Evolutionary conservation across 306 rosid genomes (phyloP), one percentile per base, ranked within the genome.

Genomic region (Pterocarpus santalinus): DNA sequence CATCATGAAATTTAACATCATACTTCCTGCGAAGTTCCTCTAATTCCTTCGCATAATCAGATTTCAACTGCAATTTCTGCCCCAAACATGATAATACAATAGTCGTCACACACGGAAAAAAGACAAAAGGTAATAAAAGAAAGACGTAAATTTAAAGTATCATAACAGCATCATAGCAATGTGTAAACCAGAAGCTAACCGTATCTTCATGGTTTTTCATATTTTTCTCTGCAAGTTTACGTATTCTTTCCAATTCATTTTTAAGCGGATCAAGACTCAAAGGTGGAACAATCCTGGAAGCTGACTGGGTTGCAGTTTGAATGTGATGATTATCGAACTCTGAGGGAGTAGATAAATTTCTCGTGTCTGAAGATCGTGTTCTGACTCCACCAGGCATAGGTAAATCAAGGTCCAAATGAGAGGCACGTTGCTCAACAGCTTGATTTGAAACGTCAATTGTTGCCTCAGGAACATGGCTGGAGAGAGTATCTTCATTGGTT

Each of bases 11-110:
- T 77, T 83, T 88, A 51, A 55, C 49, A 6, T 86, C 95, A 76
- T 87, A 95, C 86, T 91, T 90, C 70, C 67, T 81, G 44, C 44
- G 88, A 82, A 92, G 79, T 86, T 91, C 90, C 79, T 85, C 93
- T 0, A 87, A 17, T 76, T 93, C 95, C 86, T 90, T 93, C 55
- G 86, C 93, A 62, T 82, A 81, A 62, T 89, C 94, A 67, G 77
- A 39, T 69, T 83, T 80, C 84, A 90, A 71, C 74, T 47, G 90
- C 84, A 81, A 80, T 76, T 81, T 93, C 99, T 95, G 97, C 86
- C 72, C 78, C 73, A 72, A 74, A 72, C 71, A 58, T 81, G 77
- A 68, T 68, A 68, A 66, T 30, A 35, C 15, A 32, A 44, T 33
- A 76, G 65, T 72, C 63, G 78, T 8, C 34, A 64, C 17, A 62